Percentiles rank a stretch among this genome's conserved stretches.
phyloP scores from a whole-genome alignment of 208 protist genomes.

The Crithidia thermophila region DNA sequence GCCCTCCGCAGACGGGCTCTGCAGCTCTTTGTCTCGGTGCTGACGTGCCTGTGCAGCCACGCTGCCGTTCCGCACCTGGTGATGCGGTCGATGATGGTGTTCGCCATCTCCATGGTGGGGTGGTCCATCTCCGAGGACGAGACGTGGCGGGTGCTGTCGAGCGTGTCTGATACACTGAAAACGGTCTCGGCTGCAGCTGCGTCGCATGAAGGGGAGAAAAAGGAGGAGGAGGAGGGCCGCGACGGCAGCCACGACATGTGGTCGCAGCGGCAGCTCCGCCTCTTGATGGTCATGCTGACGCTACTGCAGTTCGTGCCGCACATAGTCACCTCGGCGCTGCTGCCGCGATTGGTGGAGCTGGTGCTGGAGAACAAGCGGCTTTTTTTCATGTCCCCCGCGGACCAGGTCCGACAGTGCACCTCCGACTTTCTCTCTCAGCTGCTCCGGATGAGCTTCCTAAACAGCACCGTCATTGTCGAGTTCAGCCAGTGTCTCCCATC shows the following conservation, averaged over 20 bases:
- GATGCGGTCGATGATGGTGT: constrained; percentile 9
- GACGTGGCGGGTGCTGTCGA: constrained; percentile 14
- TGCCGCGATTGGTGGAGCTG: constrained; percentile 30
- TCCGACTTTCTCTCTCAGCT: constrained; percentile 15
- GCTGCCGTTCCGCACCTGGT: constrained; percentile 21
- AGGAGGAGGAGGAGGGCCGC: background rate
- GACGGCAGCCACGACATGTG: constrained; percentile 9
- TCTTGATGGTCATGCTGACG: constrained; percentile 11
- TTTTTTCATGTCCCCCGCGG: constrained; percentile 31
- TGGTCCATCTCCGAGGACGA: constrained; percentile 15
- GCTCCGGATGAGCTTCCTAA: constrained; percentile 20
- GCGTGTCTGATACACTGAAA: constrained; percentile 4
- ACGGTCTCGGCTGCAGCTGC: background rate
- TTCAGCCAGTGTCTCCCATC: constrained; percentile 15
- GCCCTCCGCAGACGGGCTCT: constrained; percentile 13
- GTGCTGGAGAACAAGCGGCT: constrained; percentile 18
- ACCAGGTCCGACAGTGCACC: constrained; percentile 22
- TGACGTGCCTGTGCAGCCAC: constrained; percentile 22
- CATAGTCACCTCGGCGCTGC: background rate
- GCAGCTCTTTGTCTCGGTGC: constrained; percentile 5
- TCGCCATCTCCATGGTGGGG: background rate
- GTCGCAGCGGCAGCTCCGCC: constrained; percentile 28
- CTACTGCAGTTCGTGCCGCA: constrained; percentile 3
- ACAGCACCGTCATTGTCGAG: constrained; percentile 14
- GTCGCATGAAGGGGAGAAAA: background rate